Conservation (phyloP, 2,329 filamentous ascomycete genomes). For the Ophiocordyceps camponoti-rufipedis region DNA sequence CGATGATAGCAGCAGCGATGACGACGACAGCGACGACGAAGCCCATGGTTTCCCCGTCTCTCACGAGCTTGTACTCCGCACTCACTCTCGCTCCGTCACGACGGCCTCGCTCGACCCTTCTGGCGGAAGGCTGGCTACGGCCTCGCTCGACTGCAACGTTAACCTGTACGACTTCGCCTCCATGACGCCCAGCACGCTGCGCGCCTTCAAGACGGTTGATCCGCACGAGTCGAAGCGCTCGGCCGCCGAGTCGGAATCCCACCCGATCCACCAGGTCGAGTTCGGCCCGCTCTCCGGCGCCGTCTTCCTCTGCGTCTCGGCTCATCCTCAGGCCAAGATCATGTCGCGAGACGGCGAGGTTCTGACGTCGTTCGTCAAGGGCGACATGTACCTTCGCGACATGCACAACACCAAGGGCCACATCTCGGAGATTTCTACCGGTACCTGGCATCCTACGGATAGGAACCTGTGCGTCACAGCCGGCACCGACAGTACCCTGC, state of each 20-base stretch:
- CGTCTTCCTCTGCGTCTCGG: slow-evolving; percentile 71
- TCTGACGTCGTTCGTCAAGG: slow-evolving; percentile 79
- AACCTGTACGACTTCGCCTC: slow-evolving; percentile 92
- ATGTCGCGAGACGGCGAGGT: slow-evolving; percentile 77
- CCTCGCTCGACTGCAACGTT: slow-evolving; percentile 75
- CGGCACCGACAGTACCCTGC: slow-evolving; percentile 82
- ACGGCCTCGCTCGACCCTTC: slow-evolving; percentile 69
- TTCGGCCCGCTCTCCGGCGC: slow-evolving; percentile 73
- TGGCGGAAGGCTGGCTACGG: slow-evolving; percentile 72
- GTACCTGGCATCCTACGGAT: slow-evolving; percentile 80
- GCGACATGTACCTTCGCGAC: slow-evolving; percentile 94
- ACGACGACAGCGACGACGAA: slow-evolving; percentile 36
- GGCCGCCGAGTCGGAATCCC: slow-evolving; percentile 57
- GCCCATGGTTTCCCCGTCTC: slow-evolving; percentile 84
- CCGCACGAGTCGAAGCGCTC: slow-evolving; percentile 58
- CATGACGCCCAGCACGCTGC: slow-evolving; percentile 86
- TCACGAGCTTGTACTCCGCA: slow-evolving; percentile 83
- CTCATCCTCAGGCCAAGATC: slow-evolving; percentile 78
- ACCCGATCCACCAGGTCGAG: slow-evolving; percentile 69
- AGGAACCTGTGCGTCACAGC: slow-evolving; percentile 75
- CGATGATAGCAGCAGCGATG: slow-evolving; percentile 16
- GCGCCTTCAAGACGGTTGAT: slow-evolving; percentile 84
- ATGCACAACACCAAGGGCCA: slow-evolving; percentile 98
- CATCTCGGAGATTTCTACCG: slow-evolving; percentile 76
- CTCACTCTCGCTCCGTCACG: slow-evolving; percentile 76